These are phyloP conservation scores for Theobroma grandiflorum DNA, from an alignment of 441 rosid genomes.

Conservation along the genomic window DNA sequence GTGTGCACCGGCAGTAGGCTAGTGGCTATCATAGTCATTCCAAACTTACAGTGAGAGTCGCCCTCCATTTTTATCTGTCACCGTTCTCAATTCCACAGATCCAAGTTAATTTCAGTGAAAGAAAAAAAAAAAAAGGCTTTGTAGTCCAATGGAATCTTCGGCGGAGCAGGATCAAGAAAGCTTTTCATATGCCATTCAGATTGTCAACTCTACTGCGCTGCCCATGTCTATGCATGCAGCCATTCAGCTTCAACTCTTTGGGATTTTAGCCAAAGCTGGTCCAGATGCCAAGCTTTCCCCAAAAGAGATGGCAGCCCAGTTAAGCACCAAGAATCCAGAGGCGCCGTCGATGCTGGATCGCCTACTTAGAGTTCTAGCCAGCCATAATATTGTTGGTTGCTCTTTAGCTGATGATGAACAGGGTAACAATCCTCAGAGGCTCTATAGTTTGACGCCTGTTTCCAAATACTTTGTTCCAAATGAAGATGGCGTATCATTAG, in stretches of 20 bases:
- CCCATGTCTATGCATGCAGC: conserved; percentile 43
- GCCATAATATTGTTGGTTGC: conserved; percentile 42
- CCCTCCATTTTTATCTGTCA: too few species aligned
- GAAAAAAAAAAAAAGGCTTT: not conserved
- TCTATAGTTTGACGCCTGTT: conserved; percentile 42
- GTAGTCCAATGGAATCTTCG: not conserved
- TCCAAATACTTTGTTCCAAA: conserved; percentile 42
- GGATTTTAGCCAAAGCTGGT: conserved; percentile 42
- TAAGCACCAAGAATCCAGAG: conserved; percentile 38
- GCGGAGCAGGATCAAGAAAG: conserved; percentile 25
- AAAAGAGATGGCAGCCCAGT: conserved; percentile 32
- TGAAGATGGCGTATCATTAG: conserved; percentile 44
- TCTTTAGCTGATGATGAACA: conserved; percentile 26
- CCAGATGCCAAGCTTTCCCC: conserved; percentile 28
- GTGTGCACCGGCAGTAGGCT: too few species aligned
- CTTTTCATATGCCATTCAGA: conserved; percentile 38
- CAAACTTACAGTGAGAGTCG: too few species aligned
- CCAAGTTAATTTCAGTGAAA: too few species aligned
- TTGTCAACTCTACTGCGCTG: conserved; percentile 31
- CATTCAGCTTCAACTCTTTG: conserved; percentile 37
- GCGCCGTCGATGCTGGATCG: conserved; percentile 50
- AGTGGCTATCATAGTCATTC: too few species aligned
- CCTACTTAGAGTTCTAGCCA: conserved; percentile 47
- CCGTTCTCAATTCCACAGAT: too few species aligned
- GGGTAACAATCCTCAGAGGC: conserved; percentile 22